phyloP scores from a whole-genome alignment of 805 yeast genomes.

The Maudiozyma pseudohumilis region DNA sequence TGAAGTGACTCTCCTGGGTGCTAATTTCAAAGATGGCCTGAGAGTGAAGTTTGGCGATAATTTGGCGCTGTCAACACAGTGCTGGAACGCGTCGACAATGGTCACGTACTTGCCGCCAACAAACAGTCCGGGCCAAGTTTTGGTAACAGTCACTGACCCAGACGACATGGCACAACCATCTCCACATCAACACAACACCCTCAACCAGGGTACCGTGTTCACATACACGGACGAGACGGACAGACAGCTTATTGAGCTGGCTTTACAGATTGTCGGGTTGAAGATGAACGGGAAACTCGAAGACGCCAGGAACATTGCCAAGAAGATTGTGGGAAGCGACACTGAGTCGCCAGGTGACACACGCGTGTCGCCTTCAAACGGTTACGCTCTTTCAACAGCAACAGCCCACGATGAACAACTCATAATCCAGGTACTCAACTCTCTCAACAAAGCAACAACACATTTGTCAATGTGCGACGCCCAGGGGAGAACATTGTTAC shows the following conservation, averaged over 20 bases:
- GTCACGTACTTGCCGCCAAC: conserved; percentile 94
- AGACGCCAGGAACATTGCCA: conserved; percentile 90
- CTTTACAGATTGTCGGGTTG: conserved; percentile 90
- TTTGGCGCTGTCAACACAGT: conserved; percentile 74
- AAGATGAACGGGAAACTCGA: conserved; percentile 94
- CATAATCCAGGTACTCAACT: conserved; percentile 44
- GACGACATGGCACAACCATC: conserved; percentile 9
- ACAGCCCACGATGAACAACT: conserved; percentile 30
- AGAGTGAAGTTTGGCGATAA: conserved; percentile 79
- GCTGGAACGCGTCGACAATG: conserved; percentile 92
- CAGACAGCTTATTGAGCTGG: conserved; percentile 86
- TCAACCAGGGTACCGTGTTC: conserved; percentile 41
- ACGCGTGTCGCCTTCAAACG: neutral
- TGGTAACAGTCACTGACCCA: conserved; percentile 66
- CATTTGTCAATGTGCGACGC: conserved; percentile 73
- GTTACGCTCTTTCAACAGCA: neutral
- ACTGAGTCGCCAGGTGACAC: no score
- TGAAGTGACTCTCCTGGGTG: conserved; percentile 84
- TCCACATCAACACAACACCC: conserved; percentile 3
- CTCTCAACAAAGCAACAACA: conserved; percentile 55
- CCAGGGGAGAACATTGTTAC: conserved; percentile 83
- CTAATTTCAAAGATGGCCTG: conserved; percentile 75
- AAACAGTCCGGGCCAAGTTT: conserved; percentile 77
- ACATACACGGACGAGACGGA: conserved; percentile 95
- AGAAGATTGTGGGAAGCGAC: conserved; percentile 66